These are phyloP conservation scores for Dendrostoma leiphaemia DNA, from an alignment of 2,329 filamentous ascomycete species.

Conservation along the genomic window DNA sequence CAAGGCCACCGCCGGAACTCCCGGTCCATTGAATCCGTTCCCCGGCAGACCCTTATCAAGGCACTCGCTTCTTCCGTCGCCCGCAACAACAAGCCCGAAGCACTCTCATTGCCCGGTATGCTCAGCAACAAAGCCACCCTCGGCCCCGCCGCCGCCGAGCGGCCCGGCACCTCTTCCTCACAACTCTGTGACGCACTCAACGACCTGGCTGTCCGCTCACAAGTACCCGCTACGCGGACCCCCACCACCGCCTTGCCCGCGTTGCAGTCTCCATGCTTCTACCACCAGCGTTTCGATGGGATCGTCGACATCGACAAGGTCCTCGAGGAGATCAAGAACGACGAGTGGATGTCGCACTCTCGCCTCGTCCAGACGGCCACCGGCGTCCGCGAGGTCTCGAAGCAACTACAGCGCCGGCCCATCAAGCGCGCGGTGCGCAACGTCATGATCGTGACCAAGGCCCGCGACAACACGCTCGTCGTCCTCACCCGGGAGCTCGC, in stretches of 20 bases:
- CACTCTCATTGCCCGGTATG: conserved; percentile 61
- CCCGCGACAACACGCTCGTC: conserved; percentile 90
- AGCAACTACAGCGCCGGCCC: conserved; percentile 87
- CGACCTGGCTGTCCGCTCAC: conserved; percentile 44
- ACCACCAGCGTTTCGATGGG: conserved; percentile 95
- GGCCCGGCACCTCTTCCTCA: conserved; percentile 51
- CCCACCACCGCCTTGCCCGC: conserved; percentile 58
- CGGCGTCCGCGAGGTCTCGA: conserved; percentile 90
- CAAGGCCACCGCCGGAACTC: conserved; percentile 45
- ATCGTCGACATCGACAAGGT: conserved; percentile 94
- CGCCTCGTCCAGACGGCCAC: conserved; percentile 93
- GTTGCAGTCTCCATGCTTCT: conserved; percentile 92
- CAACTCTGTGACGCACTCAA: conserved; percentile 62
- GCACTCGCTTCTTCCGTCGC: conserved; percentile 63
- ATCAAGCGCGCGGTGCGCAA: conserved; percentile 90
- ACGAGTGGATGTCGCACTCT: conserved; percentile 90
- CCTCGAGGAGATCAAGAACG: conserved; percentile 86
- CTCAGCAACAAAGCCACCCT: conserved; percentile 41
- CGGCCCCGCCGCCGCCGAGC: conserved; percentile 29
- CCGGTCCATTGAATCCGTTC: conserved; percentile 64
- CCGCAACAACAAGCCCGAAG: conserved; percentile 59
- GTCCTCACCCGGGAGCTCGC: conserved; percentile 83
- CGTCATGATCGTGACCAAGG: conserved; percentile 98
- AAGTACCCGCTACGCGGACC: conserved; percentile 15
- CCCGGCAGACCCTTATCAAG: conserved; percentile 80